A percentile compares a stretch with the other conserved stretches of the same genome.
These are phyloP conservation scores for Pneumocystis sp. DNA, from an alignment of 1,139 yeast genomes.

Conservation along the genomic window DNA sequence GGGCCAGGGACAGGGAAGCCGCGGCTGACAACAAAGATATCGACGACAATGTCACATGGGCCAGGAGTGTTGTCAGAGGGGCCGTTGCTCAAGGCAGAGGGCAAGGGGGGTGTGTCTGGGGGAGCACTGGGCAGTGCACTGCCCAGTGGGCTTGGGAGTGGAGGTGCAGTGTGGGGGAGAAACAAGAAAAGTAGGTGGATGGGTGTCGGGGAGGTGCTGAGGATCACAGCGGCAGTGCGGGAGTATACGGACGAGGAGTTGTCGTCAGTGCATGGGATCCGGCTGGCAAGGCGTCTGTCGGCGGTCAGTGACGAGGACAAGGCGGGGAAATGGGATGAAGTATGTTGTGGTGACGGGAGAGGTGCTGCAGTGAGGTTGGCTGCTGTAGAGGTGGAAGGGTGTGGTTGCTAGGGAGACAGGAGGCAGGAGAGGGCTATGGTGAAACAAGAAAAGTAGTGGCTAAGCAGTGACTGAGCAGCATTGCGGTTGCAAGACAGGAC, in stretches of 20 bases:
- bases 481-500: too few species aligned
- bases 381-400: too few species aligned
- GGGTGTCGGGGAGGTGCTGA: background rate
- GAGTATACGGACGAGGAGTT: conserved; percentile 10
- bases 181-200: background rate
- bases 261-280: conserved; percentile 10
- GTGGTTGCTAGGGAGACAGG: too few species aligned
- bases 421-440: too few species aligned
- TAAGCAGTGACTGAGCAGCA: background rate
- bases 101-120: conserved; percentile 3
- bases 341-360: background rate
- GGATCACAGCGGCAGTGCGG: conserved; percentile 1
- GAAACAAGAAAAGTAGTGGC: background rate
- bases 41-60: background rate
- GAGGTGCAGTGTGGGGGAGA: background rate
- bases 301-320: conserved; percentile 3
- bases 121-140: conserved; percentile 14
- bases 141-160: conserved; percentile 27
- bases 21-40: background rate
- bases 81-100: conserved; percentile 6
- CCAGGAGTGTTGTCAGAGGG: background rate
- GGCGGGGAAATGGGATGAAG: conserved; percentile 10
- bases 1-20: background rate
- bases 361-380: background rate
- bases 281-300: conserved; percentile 5